These are phyloP conservation scores for Camelina laxa DNA, from an alignment of 345 rosid genomes.

Conservation along the genomic window DNA sequence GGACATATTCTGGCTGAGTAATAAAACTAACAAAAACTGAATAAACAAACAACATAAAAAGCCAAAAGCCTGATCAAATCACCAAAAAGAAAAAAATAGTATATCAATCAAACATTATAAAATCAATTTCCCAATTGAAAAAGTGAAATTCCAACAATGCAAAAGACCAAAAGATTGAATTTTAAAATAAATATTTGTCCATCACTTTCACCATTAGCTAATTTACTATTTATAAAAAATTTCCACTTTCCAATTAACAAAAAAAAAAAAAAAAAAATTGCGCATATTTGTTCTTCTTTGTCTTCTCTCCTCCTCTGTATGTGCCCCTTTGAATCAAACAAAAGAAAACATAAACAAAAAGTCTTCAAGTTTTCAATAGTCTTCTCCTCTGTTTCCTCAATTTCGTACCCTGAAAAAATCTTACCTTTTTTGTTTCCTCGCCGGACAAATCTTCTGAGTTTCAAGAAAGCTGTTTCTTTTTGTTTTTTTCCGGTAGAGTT, in stretches of 20 bases:
- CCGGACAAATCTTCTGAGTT: conserved; percentile 21
- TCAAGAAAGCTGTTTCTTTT: conserved; percentile 1
- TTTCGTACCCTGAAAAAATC: neutral
- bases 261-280: neutral
- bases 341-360: neutral
- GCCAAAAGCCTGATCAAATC: conserved; percentile 8
- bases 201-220: conserved; percentile 42
- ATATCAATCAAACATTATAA: neutral
- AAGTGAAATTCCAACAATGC: conserved; percentile 37
- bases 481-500: neutral
- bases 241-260: conserved; percentile 38
- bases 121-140: conserved; percentile 8
- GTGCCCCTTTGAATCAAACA: conserved; percentile 29
- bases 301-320: conserved; percentile 39
- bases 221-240: conserved; percentile 12
- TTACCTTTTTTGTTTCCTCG: neutral
- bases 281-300: conserved; percentile 41
- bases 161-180: conserved; percentile 27
- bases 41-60: conserved; percentile 7
- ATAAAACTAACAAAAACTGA: neutral
- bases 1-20: conserved; percentile 6
- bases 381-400: conserved; percentile 18
- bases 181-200: neutral
- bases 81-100: neutral
- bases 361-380: conserved; percentile 23